Percentiles rank a stretch among this genome's conserved stretches.
Evolutionary conservation across 345 rosid genomes (phyloP).

Genomic region (Hibiscus mutabilis): DNA sequence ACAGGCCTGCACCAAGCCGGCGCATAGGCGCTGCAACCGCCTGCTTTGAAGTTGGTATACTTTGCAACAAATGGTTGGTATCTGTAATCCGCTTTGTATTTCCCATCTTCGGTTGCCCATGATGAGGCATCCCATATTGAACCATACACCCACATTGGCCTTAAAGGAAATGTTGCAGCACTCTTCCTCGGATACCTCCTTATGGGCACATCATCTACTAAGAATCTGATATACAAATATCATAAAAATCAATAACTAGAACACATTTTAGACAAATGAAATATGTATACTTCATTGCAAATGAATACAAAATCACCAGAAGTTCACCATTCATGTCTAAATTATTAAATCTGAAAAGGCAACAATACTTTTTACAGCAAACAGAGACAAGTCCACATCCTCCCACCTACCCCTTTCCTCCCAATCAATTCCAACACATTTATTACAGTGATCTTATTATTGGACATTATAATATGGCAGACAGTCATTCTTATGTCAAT

Average conservation of each 20-base stretch:
- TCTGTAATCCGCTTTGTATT: slow-evolving; percentile 82
- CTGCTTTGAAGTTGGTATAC: slow-evolving; percentile 63
- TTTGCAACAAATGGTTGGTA: slow-evolving; percentile 82
- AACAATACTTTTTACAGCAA: neutral
- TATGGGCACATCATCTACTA: slow-evolving; percentile 92
- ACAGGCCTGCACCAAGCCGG: slow-evolving; percentile 51
- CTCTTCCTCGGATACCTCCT: slow-evolving; percentile 87
- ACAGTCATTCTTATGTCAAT: neutral
- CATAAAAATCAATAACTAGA: neutral
- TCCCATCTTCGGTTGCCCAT: slow-evolving; percentile 99
- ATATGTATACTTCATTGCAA: neutral
- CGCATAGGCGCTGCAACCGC: slow-evolving; percentile 73
- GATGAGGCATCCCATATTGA: slow-evolving; percentile 98
- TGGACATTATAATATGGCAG: neutral
- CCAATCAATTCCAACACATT: slow-evolving; percentile 2
- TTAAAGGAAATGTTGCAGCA: slow-evolving; percentile 61
- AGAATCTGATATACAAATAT: slow-evolving; percentile 43
- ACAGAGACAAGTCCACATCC: neutral
- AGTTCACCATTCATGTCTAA: neutral
- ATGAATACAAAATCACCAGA: neutral
- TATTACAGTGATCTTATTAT: neutral
- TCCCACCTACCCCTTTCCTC: neutral
- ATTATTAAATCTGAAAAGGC: neutral
- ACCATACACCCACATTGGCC: slow-evolving; percentile 96
- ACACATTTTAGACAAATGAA: neutral